A percentile compares a stretch with the other conserved stretches of the same genome.
These are phyloP conservation scores for Suillus weaverae DNA, from an alignment of 768 basidiomycete genomes.

Conservation along the genomic window DNA sequence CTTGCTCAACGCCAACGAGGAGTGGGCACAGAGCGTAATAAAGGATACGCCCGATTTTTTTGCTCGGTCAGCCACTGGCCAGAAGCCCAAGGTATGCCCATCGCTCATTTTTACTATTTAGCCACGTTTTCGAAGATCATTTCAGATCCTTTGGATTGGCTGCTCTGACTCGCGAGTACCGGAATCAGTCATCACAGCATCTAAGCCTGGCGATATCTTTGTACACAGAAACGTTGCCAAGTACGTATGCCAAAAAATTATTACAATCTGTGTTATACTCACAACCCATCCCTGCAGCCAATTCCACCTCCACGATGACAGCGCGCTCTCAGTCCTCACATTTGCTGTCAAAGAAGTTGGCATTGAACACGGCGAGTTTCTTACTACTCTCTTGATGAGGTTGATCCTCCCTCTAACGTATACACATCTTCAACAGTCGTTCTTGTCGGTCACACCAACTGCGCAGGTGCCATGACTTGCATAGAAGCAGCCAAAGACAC, in stretches of 20 bases:
- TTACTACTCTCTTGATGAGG: slow-evolving; percentile 35
- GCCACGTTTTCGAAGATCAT: background rate
- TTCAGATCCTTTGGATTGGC: slow-evolving; percentile 77
- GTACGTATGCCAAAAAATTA: slow-evolving; percentile 38
- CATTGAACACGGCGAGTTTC: slow-evolving; percentile 71
- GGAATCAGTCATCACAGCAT: slow-evolving; percentile 71
- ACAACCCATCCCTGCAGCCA: slow-evolving; percentile 47
- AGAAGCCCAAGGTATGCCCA: slow-evolving; percentile 58
- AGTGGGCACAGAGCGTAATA: slow-evolving; percentile 68
- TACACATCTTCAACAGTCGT: slow-evolving; percentile 49
- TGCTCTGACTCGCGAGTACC: slow-evolving; percentile 89
- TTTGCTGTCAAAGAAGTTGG: slow-evolving; percentile 73
- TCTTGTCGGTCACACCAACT: slow-evolving; percentile 80
- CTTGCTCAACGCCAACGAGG: slow-evolving; percentile 53
- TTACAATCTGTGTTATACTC: background rate
- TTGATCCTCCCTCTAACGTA: slow-evolving; percentile 13
- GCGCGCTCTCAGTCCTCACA: slow-evolving; percentile 65
- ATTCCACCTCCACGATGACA: slow-evolving; percentile 71
- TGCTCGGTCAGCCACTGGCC: slow-evolving; percentile 55
- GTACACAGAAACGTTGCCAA: slow-evolving; percentile 91
- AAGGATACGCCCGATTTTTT: slow-evolving; percentile 66
- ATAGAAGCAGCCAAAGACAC: slow-evolving; percentile 43
- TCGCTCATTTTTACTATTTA: background rate
- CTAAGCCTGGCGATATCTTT: slow-evolving; percentile 84
- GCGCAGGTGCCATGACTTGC: slow-evolving; percentile 72